phyloP scores from a whole-genome alignment of 106 monocot genomes.

The Alisma plantagoaquatica region DNA sequence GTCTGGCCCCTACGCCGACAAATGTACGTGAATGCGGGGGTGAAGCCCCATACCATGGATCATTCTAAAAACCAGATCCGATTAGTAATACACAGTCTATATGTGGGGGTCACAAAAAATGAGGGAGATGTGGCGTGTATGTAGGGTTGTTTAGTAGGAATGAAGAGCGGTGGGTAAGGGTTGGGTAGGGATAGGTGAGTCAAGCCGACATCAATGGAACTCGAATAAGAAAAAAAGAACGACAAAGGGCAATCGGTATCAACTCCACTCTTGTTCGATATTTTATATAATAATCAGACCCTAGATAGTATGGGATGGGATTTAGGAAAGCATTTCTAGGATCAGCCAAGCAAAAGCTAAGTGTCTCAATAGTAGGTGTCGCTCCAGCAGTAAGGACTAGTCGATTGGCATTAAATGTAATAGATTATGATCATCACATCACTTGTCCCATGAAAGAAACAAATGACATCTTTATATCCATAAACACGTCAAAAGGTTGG shows the following conservation, averaged over 20 bases:
- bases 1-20: no score
- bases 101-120: no score
- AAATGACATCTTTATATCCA: slow-evolving; percentile 82
- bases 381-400: slow-evolving; percentile 79
- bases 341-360: slow-evolving; percentile 88
- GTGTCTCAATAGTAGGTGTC: slow-evolving; percentile 80
- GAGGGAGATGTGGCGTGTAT: no score
- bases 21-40: no score
- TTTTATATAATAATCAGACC: slow-evolving; percentile 88
- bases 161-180: no score
- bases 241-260: slow-evolving; percentile 82
- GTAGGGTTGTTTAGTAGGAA: no score
- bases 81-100: no score
- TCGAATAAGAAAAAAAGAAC: no score
- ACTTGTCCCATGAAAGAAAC: slow-evolving; percentile 80
- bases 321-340: slow-evolving; percentile 84
- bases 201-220: no score
- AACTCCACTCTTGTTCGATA: slow-evolving; percentile 74
- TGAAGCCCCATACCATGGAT: no score
- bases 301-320: slow-evolving; percentile 89
- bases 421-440: slow-evolving; percentile 50
- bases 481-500: slow-evolving; percentile 60
- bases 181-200: no score
- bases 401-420: slow-evolving; percentile 62
- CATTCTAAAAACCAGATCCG: no score